These are phyloP conservation scores for Auricularia sp. DNA, from an alignment of 768 basidiomycete genomes.

Conservation along the genomic window DNA sequence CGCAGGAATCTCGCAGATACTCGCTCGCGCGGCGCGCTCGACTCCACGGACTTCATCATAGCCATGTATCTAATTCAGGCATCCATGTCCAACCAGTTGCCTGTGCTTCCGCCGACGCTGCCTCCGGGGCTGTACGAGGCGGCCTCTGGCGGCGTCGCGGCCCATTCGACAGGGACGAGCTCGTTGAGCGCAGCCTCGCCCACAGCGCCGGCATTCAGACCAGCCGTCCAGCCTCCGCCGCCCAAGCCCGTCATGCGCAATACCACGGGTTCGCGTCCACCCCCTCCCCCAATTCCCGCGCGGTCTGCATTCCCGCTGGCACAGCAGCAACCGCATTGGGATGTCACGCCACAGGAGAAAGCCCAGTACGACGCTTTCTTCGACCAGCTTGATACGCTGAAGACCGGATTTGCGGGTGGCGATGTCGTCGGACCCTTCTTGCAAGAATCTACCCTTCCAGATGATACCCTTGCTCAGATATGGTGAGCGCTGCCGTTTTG, in stretches of 20 bases:
- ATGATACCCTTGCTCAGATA: conserved; percentile 75
- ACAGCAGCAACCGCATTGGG: conserved; percentile 42
- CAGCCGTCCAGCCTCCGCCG: conserved; percentile 30
- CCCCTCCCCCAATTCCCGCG: background rate
- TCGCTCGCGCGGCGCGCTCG: conserved; percentile 79
- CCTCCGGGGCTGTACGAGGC: conserved; percentile 83
- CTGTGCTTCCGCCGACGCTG: conserved; percentile 59
- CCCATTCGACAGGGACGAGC: conserved; percentile 47
- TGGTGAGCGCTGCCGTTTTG: conserved; percentile 48
- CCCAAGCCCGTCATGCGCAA: conserved; percentile 4
- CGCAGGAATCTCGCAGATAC: conserved; percentile 90
- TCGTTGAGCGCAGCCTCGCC: conserved; percentile 7
- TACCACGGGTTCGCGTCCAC: conserved; percentile 4
- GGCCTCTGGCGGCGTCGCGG: conserved; percentile 35
- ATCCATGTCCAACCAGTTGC: conserved; percentile 70
- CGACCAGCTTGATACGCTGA: conserved; percentile 64
- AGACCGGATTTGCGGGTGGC: conserved; percentile 76
- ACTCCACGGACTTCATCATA: conserved; percentile 84
- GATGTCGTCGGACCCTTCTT: conserved; percentile 94
- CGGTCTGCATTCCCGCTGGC: conserved; percentile 3
- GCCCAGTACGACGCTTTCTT: conserved; percentile 69
- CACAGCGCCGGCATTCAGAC: conserved; percentile 31
- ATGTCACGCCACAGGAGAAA: conserved; percentile 75
- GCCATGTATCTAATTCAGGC: conserved; percentile 95
- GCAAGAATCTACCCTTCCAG: conserved; percentile 76